Percentiles rank a stretch among this genome's conserved stretches.
These are phyloP conservation scores for Yarrowia deformans DNA, from an alignment of 805 yeast species.

Conservation along the genomic window DNA sequence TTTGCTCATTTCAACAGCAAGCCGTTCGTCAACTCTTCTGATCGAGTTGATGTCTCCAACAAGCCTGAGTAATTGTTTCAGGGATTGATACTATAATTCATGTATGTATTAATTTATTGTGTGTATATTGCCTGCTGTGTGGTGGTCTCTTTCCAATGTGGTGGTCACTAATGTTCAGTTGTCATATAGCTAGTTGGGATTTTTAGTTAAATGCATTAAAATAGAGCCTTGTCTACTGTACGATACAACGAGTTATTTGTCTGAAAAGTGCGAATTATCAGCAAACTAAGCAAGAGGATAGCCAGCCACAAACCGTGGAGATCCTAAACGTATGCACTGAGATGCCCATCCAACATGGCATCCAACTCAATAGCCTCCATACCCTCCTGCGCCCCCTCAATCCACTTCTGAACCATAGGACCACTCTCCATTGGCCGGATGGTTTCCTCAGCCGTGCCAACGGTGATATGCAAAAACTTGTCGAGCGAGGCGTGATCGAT, in stretches of 20 bases:
- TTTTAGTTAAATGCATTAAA: no score
- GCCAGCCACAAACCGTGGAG: no score
- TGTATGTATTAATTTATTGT: conserved; percentile 27
- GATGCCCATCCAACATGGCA: conserved; percentile 8
- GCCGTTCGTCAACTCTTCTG: conserved; percentile 14
- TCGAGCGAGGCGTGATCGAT: conserved; percentile 20
- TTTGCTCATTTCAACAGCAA: conserved; percentile 22
- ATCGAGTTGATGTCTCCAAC: conserved; percentile 4
- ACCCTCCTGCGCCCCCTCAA: conserved; percentile 8
- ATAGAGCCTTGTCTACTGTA: no score
- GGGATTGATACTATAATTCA: background rate
- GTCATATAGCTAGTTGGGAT: no score
- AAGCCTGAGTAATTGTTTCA: background rate
- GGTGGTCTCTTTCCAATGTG: no score
- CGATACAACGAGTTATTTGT: no score
- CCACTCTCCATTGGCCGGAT: conserved; percentile 29
- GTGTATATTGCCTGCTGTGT: background rate
- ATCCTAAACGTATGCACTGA: conserved; percentile 18
- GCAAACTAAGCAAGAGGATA: no score
- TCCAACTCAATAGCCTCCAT: conserved; percentile 11
- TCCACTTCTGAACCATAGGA: conserved; percentile 18
- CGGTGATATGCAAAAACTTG: conserved; percentile 25
- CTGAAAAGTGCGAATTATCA: no score
- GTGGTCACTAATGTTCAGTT: no score
- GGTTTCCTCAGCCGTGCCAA: conserved; percentile 12